Base-by-base conservation (phyloP, 2,329 filamentous ascomycete genomes). In the Parafenestella ontariensis region DNA sequence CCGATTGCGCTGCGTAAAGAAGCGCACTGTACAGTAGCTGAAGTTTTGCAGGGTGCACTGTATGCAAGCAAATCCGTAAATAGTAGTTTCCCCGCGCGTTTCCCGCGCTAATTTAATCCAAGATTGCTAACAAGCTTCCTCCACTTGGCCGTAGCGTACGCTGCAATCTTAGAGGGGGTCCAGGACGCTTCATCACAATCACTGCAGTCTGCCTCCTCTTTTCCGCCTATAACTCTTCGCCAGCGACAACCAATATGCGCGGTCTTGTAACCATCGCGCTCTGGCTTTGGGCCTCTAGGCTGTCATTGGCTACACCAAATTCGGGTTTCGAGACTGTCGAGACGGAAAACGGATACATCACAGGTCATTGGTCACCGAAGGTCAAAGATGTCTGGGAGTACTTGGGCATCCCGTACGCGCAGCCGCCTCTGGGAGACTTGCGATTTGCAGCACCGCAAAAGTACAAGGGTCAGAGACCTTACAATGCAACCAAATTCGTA, bases 371-470 rank as follows among this genome's bases (percentile, higher is more conserved):
- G 13, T 59, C 70, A 13, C 39, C 49, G 10, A 58, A 58, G n/a
- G 49, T 23, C 13, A 54, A 34, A 44, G 41, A 36, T 4, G 69
- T 71, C 8, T 62, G 58, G 46, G 69, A 75, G 36, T 76, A 74
- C 43, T 54, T 76, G 6, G 73, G 73, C 0, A 70, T 75, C 17
- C 71, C 68, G 1, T 76, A 70, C 46, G 74, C 73, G 6, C 50
- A 65, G 43, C 66, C 71, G 7, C 73, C 73, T 7, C 33, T 70
- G 2, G 71, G 71, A 5, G 36, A 66, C 7, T 52, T 74, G 5
- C 67, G 73, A 36, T 76, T 72, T 45, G 65, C 64, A 26, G 46
- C 65, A 17, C 70, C 70, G 10, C 52, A 66, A 21, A 56, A 41
- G 8, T 68, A 61, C 39, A 53, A 33, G 10, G 33, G 11, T 15